A percentile compares a stretch with the other conserved stretches of the same genome.
phyloP scores from a whole-genome alignment of 225 moss, liverwort and hornwort species.

The Ulota crispa region DNA sequence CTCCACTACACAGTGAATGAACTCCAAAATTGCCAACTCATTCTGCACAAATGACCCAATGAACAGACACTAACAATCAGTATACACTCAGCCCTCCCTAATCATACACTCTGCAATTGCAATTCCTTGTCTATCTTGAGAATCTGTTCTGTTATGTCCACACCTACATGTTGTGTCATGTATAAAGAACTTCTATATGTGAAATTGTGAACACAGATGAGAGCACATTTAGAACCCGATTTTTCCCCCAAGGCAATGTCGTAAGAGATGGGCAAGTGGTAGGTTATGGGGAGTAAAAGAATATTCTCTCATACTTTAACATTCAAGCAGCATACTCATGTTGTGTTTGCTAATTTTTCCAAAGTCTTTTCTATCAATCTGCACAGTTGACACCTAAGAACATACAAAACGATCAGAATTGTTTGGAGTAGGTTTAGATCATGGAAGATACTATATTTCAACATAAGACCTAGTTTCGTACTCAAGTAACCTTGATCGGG shows the following conservation, averaged over 20 bases:
- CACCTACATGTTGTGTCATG: neutral
- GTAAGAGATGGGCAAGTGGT: neutral
- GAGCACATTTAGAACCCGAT: neutral
- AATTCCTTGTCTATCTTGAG: neutral
- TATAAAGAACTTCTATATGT: neutral
- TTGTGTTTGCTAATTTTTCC: neutral
- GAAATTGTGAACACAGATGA: neutral
- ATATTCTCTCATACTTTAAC: neutral
- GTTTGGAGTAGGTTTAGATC: neutral
- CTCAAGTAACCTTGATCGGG: neutral
- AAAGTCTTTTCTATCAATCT: neutral
- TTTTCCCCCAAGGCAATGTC: neutral
- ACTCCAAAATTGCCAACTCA: slow-evolving; percentile 94
- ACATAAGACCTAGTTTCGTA: neutral
- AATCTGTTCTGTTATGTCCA: neutral
- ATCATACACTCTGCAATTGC: neutral
- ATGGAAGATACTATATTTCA: neutral
- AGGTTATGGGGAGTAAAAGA: neutral
- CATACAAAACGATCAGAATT: neutral
- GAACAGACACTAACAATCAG: neutral
- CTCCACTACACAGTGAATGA: slow-evolving; percentile 97
- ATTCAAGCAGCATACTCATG: neutral
- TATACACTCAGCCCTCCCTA: neutral
- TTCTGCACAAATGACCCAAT: slow-evolving; percentile 57
- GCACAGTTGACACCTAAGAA: neutral